Evolutionary conservation across 805 yeast genomes (phyloP).

Genomic region (Sungouiella thailandica): DNA sequence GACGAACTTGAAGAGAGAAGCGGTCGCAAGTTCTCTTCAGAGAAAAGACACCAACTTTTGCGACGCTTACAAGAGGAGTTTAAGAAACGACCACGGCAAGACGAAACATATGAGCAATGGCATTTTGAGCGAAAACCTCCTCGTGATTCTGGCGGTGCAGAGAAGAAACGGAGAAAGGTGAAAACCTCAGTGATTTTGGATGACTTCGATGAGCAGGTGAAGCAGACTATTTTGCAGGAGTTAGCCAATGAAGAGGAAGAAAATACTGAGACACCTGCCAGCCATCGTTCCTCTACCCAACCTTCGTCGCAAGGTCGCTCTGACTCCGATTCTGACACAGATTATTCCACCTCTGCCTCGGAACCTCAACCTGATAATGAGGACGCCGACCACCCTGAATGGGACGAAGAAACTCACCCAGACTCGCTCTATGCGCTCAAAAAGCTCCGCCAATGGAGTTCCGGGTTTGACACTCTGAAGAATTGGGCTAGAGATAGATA

Average conservation of each 20-base stretch:
- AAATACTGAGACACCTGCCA: neutral
- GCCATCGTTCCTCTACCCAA: too few species aligned
- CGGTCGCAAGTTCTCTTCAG: conserved; percentile 7
- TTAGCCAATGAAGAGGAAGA: neutral
- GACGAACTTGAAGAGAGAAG: conserved; percentile 6
- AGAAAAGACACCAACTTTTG: conserved; percentile 12
- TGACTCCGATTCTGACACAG: too few species aligned
- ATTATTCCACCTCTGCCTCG: too few species aligned
- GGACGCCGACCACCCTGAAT: too few species aligned
- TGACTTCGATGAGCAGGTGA: conserved; percentile 5
- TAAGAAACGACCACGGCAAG: conserved; percentile 7
- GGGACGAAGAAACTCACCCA: too few species aligned
- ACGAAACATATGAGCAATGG: conserved; percentile 15
- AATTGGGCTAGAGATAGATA: conserved; percentile 8
- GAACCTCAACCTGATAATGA: too few species aligned
- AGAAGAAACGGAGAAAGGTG: neutral
- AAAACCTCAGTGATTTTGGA: neutral
- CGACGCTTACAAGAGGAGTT: conserved; percentile 11
- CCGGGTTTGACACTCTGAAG: conserved; percentile 4
- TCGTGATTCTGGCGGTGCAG: too few species aligned
- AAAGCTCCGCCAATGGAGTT: conserved; percentile 6
- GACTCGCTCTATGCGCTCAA: too few species aligned
- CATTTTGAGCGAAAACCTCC: neutral
- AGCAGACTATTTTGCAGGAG: conserved; percentile 2
- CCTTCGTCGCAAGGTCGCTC: too few species aligned